Conservation (phyloP, 768 basidiomycete species). For the Serendipita vermifera region DNA sequence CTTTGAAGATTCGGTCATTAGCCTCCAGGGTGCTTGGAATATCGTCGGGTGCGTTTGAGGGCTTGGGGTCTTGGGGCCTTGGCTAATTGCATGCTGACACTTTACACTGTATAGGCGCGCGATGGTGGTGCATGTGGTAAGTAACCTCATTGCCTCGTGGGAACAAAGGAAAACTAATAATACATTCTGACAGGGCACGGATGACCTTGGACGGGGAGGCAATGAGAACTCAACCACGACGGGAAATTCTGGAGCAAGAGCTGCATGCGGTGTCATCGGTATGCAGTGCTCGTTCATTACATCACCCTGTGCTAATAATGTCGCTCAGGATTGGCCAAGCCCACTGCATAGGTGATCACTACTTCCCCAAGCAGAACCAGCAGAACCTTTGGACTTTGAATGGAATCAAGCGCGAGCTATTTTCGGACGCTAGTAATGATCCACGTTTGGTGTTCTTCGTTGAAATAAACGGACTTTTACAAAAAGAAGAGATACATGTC, state of each 20-base stretch:
- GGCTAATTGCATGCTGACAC: slow-evolving; percentile 8
- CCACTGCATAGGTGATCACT: too few species aligned
- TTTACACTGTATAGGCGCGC: slow-evolving; percentile 36
- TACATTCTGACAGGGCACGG: slow-evolving; percentile 39
- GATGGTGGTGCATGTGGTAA: slow-evolving; percentile 60
- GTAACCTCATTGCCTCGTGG: slow-evolving; percentile 16
- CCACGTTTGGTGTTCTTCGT: too few species aligned
- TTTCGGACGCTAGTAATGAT: too few species aligned
- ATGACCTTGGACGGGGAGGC: slow-evolving; percentile 63
- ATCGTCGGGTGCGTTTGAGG: slow-evolving; percentile 48
- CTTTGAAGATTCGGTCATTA: slow-evolving; percentile 46
- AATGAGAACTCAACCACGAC: slow-evolving; percentile 61
- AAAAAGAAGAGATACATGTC: too few species aligned
- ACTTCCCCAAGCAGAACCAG: too few species aligned
- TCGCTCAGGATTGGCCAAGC: too few species aligned
- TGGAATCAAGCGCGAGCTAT: too few species aligned
- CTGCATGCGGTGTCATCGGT: slow-evolving; percentile 79
- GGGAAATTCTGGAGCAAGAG: slow-evolving; percentile 61
- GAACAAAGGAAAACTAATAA: background rate
- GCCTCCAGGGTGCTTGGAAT: slow-evolving; percentile 52
- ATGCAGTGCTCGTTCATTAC: too few species aligned
- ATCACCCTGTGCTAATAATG: too few species aligned
- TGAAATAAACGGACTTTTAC: too few species aligned
- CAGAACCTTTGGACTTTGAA: too few species aligned
- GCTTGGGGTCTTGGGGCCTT: background rate